A percentile compares a stretch with the other conserved stretches of the same genome.
Conservation (phyloP, 1,139 yeast species). For the Geotrichum restrictum region DNA sequence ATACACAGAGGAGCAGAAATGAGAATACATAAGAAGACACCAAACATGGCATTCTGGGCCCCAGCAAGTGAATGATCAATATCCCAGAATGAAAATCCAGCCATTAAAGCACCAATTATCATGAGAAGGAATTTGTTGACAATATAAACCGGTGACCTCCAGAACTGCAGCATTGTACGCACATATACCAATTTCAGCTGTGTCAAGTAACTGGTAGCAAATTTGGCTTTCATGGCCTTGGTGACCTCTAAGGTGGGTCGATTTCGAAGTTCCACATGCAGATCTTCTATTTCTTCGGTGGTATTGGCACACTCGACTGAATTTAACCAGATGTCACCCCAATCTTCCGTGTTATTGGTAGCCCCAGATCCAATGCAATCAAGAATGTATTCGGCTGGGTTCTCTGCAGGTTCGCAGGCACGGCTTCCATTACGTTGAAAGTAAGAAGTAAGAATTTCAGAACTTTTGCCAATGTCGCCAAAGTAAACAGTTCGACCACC, state of each 20-base stretch:
- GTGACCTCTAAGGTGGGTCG: conserved; percentile 32
- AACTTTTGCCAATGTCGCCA: no score
- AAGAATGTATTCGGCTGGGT: no score
- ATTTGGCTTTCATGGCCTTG: conserved; percentile 23
- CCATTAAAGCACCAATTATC: conserved; percentile 45
- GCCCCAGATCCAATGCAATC: no score
- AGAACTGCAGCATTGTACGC: conserved; percentile 40
- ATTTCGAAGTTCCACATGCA: conserved; percentile 40
- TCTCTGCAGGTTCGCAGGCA: no score
- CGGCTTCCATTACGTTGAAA: no score
- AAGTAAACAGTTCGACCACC: no score
- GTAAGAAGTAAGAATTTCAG: no score
- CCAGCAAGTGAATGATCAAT: conserved; percentile 49
- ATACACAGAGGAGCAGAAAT: conserved; percentile 52
- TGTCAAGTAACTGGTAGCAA: conserved; percentile 33
- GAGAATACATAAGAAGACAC: conserved; percentile 50
- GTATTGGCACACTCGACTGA: conserved; percentile 49
- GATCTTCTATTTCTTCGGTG: conserved; percentile 36
- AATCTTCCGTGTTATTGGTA: conserved; percentile 56
- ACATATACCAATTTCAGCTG: conserved; percentile 39
- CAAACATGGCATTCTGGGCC: conserved; percentile 51
- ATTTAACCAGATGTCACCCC: conserved; percentile 57
- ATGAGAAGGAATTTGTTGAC: conserved; percentile 26
- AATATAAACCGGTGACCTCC: conserved; percentile 40
- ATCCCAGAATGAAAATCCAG: conserved; percentile 55